Evolutionary conservation across 148 eudicot genomes (phyloP).

Genomic region (Cornus controversa): DNA sequence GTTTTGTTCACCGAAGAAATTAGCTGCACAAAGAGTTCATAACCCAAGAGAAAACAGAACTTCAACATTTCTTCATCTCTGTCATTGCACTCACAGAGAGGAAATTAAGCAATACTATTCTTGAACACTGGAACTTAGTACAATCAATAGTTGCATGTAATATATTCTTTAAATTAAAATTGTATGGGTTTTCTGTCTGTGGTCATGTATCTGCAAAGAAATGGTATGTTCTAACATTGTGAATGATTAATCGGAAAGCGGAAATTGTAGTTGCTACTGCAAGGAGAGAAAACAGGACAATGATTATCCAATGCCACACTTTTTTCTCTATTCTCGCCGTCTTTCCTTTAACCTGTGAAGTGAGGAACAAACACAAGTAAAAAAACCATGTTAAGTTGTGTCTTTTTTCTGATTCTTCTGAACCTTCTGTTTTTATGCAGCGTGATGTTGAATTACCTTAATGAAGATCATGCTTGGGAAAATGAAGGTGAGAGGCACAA

Average conservation of each 20-base stretch:
- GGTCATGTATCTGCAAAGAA: constrained; percentile 47
- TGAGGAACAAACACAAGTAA: background rate
- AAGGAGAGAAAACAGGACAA: constrained; percentile 39
- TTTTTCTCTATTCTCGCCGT: constrained; percentile 30
- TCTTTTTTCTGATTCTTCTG: background rate
- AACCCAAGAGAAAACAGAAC: background rate
- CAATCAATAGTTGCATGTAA: background rate
- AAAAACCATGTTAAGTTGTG: background rate
- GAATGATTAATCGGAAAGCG: constrained; percentile 41
- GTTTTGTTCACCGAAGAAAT: background rate
- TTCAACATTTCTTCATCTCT: background rate
- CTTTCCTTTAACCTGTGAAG: constrained; percentile 48
- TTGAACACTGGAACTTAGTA: too few relatives aligned
- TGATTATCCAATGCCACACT: constrained; percentile 56
- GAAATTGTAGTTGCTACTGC: constrained; percentile 50
- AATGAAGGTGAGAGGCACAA: constrained; percentile 44
- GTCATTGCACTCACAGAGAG: background rate
- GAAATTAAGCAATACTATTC: too few relatives aligned
- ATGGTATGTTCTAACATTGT: constrained; percentile 34
- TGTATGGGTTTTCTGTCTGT: background rate
- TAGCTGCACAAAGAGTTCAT: too few relatives aligned
- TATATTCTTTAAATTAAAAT: too few relatives aligned
- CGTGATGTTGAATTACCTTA: constrained; percentile 37
- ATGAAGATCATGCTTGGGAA: constrained; percentile 67
- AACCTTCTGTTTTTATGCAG: too few relatives aligned